phyloP scores from a whole-genome alignment of 2,329 filamentous ascomycete genomes.

The Chlorencoelia australis region DNA sequence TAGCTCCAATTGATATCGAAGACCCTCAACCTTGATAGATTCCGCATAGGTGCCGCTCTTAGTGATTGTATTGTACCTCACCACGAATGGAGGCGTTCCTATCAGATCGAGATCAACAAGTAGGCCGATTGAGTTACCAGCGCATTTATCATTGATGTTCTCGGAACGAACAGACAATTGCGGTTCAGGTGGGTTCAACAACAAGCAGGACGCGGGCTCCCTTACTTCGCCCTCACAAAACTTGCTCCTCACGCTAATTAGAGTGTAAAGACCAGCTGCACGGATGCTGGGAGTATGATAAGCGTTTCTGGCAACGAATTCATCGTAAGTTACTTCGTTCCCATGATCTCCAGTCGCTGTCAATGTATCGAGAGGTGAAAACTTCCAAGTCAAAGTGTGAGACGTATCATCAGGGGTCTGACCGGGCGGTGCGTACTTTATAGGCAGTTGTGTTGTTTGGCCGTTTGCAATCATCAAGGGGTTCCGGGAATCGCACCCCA shows the following conservation, averaged over 20 bases:
- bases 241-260: constrained; percentile 69
- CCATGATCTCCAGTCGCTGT: constrained; percentile 62
- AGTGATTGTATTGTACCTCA: constrained; percentile 65
- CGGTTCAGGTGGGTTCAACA: constrained; percentile 86
- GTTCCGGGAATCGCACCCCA: constrained; percentile 67
- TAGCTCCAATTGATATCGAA: constrained; percentile 77
- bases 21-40: constrained; percentile 49
- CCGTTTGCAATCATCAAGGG: constrained; percentile 80
- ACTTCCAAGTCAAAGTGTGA: constrained; percentile 70
- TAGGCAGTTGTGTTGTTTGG: constrained; percentile 54
- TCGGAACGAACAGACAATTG: constrained; percentile 63
- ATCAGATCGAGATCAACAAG: constrained; percentile 82
- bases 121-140: constrained; percentile 84
- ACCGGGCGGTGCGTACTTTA: constrained; percentile 57
- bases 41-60: constrained; percentile 38
- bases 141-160: constrained; percentile 89
- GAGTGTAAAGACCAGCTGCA: constrained; percentile 74
- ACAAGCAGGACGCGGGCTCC: constrained; percentile 86
- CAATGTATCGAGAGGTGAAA: constrained; percentile 63
- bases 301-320: constrained; percentile 49
- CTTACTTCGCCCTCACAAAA: constrained; percentile 81
- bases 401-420: constrained; percentile 49
- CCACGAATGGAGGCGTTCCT: constrained; percentile 82
- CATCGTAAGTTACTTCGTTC: constrained; percentile 44
- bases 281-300: constrained; percentile 58